These are phyloP conservation scores for Boechera retrofracta DNA, from an alignment of 345 rosid genomes.

Conservation along the genomic window DNA sequence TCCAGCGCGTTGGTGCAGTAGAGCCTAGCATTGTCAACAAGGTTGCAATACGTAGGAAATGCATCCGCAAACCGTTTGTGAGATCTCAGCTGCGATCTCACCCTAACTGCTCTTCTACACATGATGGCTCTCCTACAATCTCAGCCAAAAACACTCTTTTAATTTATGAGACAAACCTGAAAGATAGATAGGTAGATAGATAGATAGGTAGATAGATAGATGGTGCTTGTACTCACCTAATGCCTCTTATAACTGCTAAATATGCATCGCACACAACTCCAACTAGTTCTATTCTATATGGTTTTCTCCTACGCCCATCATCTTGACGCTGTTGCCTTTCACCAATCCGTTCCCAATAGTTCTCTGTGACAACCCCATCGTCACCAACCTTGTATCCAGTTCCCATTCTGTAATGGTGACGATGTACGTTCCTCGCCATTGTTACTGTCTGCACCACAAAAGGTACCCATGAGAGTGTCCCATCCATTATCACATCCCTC, in stretches of 20 bases:
- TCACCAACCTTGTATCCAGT: slow-evolving; percentile 65
- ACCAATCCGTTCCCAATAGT: slow-evolving; percentile 78
- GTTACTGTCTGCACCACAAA: slow-evolving; percentile 86
- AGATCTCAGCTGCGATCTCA: slow-evolving; percentile 81
- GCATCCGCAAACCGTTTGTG: slow-evolving; percentile 92
- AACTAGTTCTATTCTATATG: slow-evolving; percentile 90
- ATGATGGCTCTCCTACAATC: slow-evolving; percentile 87
- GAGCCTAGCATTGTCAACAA: slow-evolving; percentile 86
- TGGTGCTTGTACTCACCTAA: slow-evolving; percentile 58
- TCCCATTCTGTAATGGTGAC: slow-evolving; percentile 87
- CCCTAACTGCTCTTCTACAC: slow-evolving; percentile 89
- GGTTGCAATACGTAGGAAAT: slow-evolving; percentile 73
- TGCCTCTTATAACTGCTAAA: slow-evolving; percentile 90
- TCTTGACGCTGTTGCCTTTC: slow-evolving; percentile 59
- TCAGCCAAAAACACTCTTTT: neutral
- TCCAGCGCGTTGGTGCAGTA: slow-evolving; percentile 81
- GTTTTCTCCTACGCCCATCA: slow-evolving; percentile 65
- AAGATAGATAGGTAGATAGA: neutral
- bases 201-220: no score
- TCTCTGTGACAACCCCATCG: slow-evolving; percentile 72
- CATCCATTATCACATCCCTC: slow-evolving; percentile 94
- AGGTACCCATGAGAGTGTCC: slow-evolving; percentile 92
- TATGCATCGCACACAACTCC: slow-evolving; percentile 97
- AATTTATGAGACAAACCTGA: slow-evolving; percentile 10
- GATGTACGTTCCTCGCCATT: slow-evolving; percentile 89